Base-by-base conservation (phyloP, 441 rosid genomes). In the Gossypium lobatum region DNA sequence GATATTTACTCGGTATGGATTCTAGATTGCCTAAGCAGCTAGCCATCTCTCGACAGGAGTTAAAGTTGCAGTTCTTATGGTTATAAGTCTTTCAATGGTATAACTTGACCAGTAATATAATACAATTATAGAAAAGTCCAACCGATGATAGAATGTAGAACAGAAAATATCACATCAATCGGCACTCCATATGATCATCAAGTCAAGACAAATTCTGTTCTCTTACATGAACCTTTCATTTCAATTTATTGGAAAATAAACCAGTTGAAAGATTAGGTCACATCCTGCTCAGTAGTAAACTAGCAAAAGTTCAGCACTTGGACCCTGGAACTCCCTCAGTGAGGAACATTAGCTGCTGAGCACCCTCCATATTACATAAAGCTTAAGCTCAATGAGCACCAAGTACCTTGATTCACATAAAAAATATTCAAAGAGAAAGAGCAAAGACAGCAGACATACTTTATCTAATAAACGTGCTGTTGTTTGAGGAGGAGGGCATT, bases 401-500 rank as follows among this genome's bases (percentile, higher is more conserved):
- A 10, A 66, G 37, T 42, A 3, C 48, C 48, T 34, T 31, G 14
- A 62, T 62, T 31, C 46, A 31, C 48, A 62, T 62, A 8, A 63
- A 1, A 62, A 16, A 17, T 63, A 34, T 17, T 17, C 18, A 20
- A 23, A 70, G 16, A 18, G 18, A 18, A 31, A 16, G 16, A 52
- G 46, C 31, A n/a, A 59, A 59, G n/a, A 57, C 6, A 6, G 2
- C 34, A 26, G 23, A 60, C 61, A 63, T 82, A 85, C 98, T 80
- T 93, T 91, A 77, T 93, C 98, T 72, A 93, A 74, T 63, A 93
- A 80, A 25, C 97, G 92, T 48, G 97, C 53, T 6, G 95, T 87
- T 21, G 98, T 93, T 78, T 83, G 95, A 58, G 98, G 98, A 72
- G 98, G 85, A 54, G 92, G 87, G 73, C 98, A 93, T 77, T 91